phyloP scores from a whole-genome alignment of 345 rosid genomes.

The Erodium maritimum region DNA sequence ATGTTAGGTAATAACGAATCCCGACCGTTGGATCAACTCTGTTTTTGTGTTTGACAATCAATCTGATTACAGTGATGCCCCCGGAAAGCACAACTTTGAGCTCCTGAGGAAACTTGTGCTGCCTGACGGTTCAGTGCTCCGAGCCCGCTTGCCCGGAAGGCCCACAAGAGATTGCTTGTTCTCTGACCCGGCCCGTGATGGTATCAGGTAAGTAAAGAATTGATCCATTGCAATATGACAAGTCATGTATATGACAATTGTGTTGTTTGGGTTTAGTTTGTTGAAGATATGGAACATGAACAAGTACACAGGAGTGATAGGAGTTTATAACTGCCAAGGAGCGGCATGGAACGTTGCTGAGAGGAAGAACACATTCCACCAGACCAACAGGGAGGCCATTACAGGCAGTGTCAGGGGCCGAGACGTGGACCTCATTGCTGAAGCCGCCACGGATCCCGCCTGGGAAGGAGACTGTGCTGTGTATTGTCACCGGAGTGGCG shows the following conservation, averaged over 20 bases:
- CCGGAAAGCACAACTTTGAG: conserved; percentile 80
- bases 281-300: conserved; percentile 99
- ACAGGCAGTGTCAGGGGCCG: conserved; percentile 48
- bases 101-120: conserved; percentile 64
- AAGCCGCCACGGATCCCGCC: conserved; percentile 47
- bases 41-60: too few relatives aligned
- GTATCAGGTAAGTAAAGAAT: too few relatives aligned
- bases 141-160: conserved; percentile 77
- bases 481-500: conserved; percentile 46
- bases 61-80: conserved; percentile 58
- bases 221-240: too few relatives aligned
- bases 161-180: conserved; percentile 85
- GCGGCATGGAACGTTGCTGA: conserved; percentile 78
- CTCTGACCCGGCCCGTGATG: conserved; percentile 79
- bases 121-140: conserved; percentile 85
- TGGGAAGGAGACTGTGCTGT: conserved; percentile 64
- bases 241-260: too few relatives aligned
- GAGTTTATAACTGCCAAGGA: conserved; percentile 93
- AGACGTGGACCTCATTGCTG: conserved; percentile 69
- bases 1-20: conserved; percentile 65
- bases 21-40: too few relatives aligned
- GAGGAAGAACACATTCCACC: conserved; percentile 68
- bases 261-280: too few relatives aligned
- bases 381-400: conserved; percentile 34
- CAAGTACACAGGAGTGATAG: conserved; percentile 81